Base-by-base conservation (phyloP, 441 rosid species). In the Francoa sonchifolia region DNA sequence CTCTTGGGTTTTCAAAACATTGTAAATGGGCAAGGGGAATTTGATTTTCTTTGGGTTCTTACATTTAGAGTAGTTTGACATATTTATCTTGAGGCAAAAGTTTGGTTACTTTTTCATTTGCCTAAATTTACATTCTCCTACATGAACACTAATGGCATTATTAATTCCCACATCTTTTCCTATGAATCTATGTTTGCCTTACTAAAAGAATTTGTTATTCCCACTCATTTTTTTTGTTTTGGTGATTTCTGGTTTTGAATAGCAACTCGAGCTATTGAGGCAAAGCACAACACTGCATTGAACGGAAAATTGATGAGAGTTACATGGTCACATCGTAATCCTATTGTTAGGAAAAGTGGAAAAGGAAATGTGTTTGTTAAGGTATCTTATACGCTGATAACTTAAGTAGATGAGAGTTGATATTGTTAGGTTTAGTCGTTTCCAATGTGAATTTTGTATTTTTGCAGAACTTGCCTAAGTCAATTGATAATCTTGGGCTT, bases 341-440 rank as follows among this genome's bases (percentile, higher is more conserved):
- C 74, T 33, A 63, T 62, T 52, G 65, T 67, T 23, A 72, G 77
- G 58, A 72, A 21, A 55, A 72, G 42, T 64, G 74, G 74, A 17
- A 60, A 57, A 27, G 79, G 74, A 16, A 72, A 76, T 51, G 57
- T 76, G 23, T 76, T 76, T 35, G 63, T 76, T 9, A 76, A 76
- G 79, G 79, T 76, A 25, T n/a, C 32, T 12, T 12, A 33, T 22
- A 14, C 17, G 6, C 19, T 37, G 1, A 2, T 16, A 13, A 6
- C 3, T 38, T 19, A 3, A 14, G 14, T 3, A 22, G 23, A 23
- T 4, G 19, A 25, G 36, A 13, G 15, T 2, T 42, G 12, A 10
- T 8, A 10, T 19, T 25, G 15, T 27, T 27, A 13, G 32, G 21
- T 11, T 4, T 30, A 39, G 32, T 17, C 48, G 33, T 8, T 25